Evolutionary conservation across 2,329 filamentous ascomycete species (phyloP).

Genomic region (Clarireedia sp.): DNA sequence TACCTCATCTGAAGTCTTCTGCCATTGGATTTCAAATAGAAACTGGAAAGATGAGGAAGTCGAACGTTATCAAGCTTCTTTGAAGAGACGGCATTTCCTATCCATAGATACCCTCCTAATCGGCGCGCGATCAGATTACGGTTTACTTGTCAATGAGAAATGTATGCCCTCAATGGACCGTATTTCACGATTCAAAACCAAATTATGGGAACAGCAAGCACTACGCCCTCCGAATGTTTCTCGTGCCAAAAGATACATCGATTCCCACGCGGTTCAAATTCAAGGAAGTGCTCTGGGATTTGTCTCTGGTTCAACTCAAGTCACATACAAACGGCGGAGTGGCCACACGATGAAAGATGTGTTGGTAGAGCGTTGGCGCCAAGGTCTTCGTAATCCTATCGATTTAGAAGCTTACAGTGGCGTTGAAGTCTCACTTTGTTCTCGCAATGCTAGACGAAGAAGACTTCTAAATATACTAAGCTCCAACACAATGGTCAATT

Average conservation of each 20-base stretch:
- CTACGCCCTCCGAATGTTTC: slow-evolving; percentile 9
- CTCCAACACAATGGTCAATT: slow-evolving; percentile 13
- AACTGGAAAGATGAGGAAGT: background rate
- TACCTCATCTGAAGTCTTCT: background rate
- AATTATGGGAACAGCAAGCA: slow-evolving; percentile 9
- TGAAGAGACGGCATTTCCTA: background rate
- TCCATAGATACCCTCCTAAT: background rate
- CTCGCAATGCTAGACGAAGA: slow-evolving; percentile 11
- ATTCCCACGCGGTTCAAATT: slow-evolving; percentile 12
- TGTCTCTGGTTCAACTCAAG: slow-evolving; percentile 5
- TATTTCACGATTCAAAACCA: slow-evolving; percentile 6
- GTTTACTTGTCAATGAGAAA: background rate
- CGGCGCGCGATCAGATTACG: background rate
- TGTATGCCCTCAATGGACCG: background rate
- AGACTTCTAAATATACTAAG: slow-evolving; percentile 9
- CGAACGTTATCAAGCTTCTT: background rate
- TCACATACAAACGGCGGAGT: slow-evolving; percentile 13
- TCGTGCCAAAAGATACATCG: slow-evolving; percentile 7
- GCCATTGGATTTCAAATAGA: background rate
- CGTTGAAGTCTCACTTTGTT: slow-evolving; percentile 14
- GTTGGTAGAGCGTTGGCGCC: slow-evolving; percentile 12
- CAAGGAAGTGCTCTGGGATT: slow-evolving; percentile 10
- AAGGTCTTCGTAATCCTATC: slow-evolving; percentile 8
- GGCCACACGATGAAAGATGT: slow-evolving; percentile 14
- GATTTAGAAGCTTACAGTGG: slow-evolving; percentile 14